phyloP scores from a whole-genome alignment of 176 grass and related monocot genomes.

The Phoenix dactylifera region DNA sequence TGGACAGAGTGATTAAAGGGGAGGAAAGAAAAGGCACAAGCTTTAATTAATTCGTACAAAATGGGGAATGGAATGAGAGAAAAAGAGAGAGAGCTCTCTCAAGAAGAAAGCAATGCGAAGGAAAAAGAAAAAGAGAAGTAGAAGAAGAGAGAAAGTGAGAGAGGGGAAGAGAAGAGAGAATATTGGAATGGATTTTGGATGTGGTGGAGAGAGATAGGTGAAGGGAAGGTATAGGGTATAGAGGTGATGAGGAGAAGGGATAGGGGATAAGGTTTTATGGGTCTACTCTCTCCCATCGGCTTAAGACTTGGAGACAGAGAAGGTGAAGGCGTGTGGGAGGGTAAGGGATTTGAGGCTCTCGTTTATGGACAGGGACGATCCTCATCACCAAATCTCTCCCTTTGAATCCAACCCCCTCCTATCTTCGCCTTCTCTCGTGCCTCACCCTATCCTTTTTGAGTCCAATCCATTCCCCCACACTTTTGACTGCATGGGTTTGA shows the following conservation, averaged over 20 bases:
- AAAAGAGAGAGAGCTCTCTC: no score
- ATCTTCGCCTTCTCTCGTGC: conserved; percentile 1
- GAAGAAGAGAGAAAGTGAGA: background rate
- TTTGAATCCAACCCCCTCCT: conserved; percentile 20
- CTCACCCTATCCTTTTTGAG: conserved; percentile 10
- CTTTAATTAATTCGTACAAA: no score
- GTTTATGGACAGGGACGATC: conserved; percentile 17
- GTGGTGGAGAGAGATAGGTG: conserved; percentile 8
- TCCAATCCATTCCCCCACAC: no score
- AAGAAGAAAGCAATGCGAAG: no score
- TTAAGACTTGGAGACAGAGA: conserved; percentile 3
- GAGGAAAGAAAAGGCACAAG: no score
- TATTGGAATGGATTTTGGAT: background rate
- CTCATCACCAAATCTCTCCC: conserved; percentile 27
- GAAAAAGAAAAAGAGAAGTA: no score
- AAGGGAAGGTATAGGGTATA: conserved; percentile 20
- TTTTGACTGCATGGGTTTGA: no score
- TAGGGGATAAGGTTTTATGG: conserved; percentile 45
- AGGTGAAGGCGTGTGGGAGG: background rate
- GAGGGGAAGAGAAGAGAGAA: background rate
- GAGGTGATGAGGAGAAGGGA: conserved; percentile 23
- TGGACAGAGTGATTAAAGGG: no score
- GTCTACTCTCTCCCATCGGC: background rate
- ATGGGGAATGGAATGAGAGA: no score
- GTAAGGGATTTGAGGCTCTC: conserved; percentile 28